Evolutionary conservation across 2,329 filamentous ascomycete species (phyloP).

Genomic region (Xylariales sp.): DNA sequence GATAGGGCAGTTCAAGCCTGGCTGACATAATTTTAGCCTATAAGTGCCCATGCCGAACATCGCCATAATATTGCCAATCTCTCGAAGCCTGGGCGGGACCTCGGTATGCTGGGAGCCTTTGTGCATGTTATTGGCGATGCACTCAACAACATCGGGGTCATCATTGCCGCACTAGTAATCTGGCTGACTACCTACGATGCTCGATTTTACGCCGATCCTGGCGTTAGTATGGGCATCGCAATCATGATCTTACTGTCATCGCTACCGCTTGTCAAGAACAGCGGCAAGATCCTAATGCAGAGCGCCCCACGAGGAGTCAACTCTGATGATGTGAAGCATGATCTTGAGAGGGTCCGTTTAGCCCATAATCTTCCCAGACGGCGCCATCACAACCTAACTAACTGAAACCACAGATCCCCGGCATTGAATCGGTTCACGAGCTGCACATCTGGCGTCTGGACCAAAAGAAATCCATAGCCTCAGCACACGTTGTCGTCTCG

Average conservation of each 20-base stretch:
- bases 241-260: constrained; percentile 67
- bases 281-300: constrained; percentile 63
- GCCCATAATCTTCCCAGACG: background rate
- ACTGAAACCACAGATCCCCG: constrained; percentile 50
- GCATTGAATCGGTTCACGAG: constrained; percentile 64
- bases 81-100: constrained; percentile 43
- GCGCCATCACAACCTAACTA: background rate
- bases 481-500: constrained; percentile 62
- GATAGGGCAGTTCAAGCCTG: no score
- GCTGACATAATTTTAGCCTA: constrained; percentile 16
- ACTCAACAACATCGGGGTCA: constrained; percentile 72
- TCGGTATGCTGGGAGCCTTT: constrained; percentile 68
- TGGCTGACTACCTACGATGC: constrained; percentile 56
- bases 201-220: constrained; percentile 69
- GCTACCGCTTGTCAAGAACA: constrained; percentile 56
- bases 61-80: constrained; percentile 35
- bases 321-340: constrained; percentile 59
- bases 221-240: constrained; percentile 62
- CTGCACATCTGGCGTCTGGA: constrained; percentile 71
- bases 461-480: constrained; percentile 65
- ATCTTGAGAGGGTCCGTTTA: constrained; percentile 55
- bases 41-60: constrained; percentile 42
- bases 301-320: constrained; percentile 58
- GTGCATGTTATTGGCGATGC: constrained; percentile 69
- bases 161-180: constrained; percentile 63